Evolutionary conservation across 768 basidiomycete genomes (phyloP).

Genomic region (Candolleomyces eurysporus): DNA sequence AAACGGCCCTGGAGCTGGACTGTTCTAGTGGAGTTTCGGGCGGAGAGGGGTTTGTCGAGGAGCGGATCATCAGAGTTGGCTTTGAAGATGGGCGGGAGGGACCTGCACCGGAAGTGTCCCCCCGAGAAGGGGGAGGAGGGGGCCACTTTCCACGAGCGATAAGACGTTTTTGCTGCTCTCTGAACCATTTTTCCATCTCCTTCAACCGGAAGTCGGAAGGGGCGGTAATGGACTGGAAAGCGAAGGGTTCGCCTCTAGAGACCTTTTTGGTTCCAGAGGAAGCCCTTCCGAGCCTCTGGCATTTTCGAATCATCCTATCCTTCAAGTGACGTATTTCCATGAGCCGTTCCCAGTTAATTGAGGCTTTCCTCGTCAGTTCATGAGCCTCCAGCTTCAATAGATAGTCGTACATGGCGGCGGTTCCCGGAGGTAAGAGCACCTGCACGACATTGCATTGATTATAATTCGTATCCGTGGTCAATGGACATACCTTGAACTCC

Average conservation of each 20-base stretch:
- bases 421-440: constrained; percentile 69
- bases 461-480: not conserved
- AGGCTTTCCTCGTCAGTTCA: constrained; percentile 57
- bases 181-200: constrained; percentile 79
- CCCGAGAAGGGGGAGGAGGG: not conserved
- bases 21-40: not conserved
- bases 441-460: constrained; percentile 18
- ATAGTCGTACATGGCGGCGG: constrained; percentile 63
- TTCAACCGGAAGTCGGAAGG: constrained; percentile 72
- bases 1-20: not conserved
- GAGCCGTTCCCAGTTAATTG: constrained; percentile 65
- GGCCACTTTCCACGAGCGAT: constrained; percentile 27
- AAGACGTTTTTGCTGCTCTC: constrained; percentile 48
- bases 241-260: constrained; percentile 35
- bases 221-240: constrained; percentile 67
- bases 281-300: constrained; percentile 57
- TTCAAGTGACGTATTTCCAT: constrained; percentile 75
- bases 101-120: constrained; percentile 11
- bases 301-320: constrained; percentile 81
- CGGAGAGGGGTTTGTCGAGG: not conserved
- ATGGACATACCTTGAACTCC: constrained; percentile 58
- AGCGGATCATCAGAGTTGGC: not conserved
- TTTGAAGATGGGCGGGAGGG: not conserved
- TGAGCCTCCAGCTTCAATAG: constrained; percentile 59
- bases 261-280: constrained; percentile 33